Percentiles rank a stretch among this genome's conserved stretches.
Conservation (phyloP, 2,329 filamentous ascomycete genomes). For the Ascochyta lentis region DNA sequence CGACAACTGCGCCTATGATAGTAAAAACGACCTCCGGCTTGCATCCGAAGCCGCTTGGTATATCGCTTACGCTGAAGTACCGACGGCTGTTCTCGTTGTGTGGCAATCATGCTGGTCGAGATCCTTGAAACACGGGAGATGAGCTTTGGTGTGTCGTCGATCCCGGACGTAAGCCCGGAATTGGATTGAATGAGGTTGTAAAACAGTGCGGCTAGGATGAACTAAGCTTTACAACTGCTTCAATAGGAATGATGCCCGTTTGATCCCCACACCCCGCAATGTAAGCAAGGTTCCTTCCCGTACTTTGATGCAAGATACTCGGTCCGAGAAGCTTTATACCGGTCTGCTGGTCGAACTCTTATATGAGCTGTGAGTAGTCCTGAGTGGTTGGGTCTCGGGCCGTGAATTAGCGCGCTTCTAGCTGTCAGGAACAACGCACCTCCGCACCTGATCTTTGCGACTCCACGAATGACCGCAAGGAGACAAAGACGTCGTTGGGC, state of each 20-base stretch:
- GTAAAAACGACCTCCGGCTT: not conserved
- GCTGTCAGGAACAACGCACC: constrained; percentile 15
- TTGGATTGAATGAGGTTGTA: not conserved
- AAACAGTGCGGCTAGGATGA: constrained; percentile 6
- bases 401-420: constrained; percentile 7
- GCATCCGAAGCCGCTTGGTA: not conserved
- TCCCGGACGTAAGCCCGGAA: constrained; percentile 7
- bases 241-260: constrained; percentile 6
- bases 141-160: constrained; percentile 9
- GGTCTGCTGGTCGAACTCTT: not conserved
- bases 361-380: not conserved
- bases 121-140: constrained; percentile 16
- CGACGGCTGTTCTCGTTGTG: not conserved
- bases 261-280: constrained; percentile 13
- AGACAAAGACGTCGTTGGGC: not conserved
- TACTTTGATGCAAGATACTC: constrained; percentile 11
- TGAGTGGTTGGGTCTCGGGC: constrained; percentile 15
- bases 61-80: constrained; percentile 8
- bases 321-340: constrained; percentile 13
- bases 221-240: constrained; percentile 12
- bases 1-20: constrained; percentile 9
- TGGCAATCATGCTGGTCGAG: not conserved
- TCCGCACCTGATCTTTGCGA: constrained; percentile 6
- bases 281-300: constrained; percentile 6
- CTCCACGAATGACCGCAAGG: constrained; percentile 14